These are phyloP conservation scores for Prunus fruticosa DNA, from an alignment of 306 rosid species.

Conservation along the genomic window DNA sequence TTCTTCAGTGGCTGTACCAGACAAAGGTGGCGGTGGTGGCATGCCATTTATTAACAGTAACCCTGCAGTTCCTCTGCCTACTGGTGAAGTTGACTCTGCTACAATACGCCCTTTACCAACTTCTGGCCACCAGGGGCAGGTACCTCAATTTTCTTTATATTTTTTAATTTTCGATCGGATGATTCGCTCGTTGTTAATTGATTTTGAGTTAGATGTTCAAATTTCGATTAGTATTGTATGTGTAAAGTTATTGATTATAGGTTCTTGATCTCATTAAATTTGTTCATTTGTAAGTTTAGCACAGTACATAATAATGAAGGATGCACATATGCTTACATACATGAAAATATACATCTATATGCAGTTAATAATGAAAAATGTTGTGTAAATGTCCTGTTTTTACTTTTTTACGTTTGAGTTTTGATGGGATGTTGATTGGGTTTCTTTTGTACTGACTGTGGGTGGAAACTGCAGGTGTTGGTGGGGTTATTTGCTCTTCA, in stretches of 20 bases:
- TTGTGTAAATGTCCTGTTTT: background rate
- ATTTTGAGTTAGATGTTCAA: background rate
- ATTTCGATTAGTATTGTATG: background rate
- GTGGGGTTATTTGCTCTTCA: constrained; percentile 47
- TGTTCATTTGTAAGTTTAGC: background rate
- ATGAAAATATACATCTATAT: background rate
- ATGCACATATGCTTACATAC: background rate
- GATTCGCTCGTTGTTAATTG: background rate
- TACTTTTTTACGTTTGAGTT: background rate
- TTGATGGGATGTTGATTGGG: constrained; percentile 33
- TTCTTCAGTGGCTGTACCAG: constrained; percentile 48
- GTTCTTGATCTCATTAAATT: background rate
- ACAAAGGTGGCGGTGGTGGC: constrained; percentile 32
- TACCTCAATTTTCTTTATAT: constrained; percentile 13
- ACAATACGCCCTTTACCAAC: constrained; percentile 73
- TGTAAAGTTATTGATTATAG: background rate
- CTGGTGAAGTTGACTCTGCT: constrained; percentile 96
- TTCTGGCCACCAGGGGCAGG: constrained; percentile 61
- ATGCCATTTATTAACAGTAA: constrained; percentile 90
- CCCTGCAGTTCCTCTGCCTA: constrained; percentile 96
- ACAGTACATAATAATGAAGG: background rate
- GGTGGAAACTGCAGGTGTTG: constrained; percentile 60
- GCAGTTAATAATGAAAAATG: background rate
- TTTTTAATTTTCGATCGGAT: too few species aligned
- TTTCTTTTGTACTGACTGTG: constrained; percentile 7